Percentiles rank a stretch among this genome's conserved stretches.
Conservation (phyloP, 2,329 filamentous ascomycete species). For the Aspergillus brasiliensis region DNA sequence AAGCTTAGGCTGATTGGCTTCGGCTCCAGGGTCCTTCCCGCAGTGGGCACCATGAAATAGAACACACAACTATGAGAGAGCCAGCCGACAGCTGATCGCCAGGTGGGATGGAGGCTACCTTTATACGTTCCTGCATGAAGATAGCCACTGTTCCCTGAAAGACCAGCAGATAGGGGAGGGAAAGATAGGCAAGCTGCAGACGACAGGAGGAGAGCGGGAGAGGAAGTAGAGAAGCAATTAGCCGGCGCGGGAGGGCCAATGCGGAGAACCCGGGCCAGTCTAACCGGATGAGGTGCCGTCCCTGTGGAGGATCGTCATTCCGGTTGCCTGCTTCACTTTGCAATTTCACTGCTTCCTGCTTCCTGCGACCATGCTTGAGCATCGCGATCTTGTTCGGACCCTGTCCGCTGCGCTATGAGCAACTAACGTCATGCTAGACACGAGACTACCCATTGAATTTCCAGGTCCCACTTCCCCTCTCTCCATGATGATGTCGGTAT, state of each 20-base stretch:
- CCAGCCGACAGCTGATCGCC: neutral
- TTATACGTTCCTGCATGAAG: neutral
- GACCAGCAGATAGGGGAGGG: neutral
- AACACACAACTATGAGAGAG: neutral
- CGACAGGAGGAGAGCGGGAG: neutral
- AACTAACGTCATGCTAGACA: neutral
- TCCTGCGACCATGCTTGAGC: neutral
- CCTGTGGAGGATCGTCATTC: conserved; percentile 11
- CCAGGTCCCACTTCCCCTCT: neutral
- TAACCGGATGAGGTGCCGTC: conserved; percentile 1
- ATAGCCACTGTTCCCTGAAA: neutral
- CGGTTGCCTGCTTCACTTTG: neutral
- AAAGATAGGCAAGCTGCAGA: neutral
- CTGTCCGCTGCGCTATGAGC: neutral
- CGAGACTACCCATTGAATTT: neutral
- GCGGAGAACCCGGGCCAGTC: conserved; percentile 6
- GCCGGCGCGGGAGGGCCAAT: neutral
- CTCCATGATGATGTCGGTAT: neutral
- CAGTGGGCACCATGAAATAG: neutral
- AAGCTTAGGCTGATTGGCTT: conserved; percentile 9
- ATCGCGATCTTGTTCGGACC: neutral
- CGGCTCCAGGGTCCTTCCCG: conserved; percentile 3
- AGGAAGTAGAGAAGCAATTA: neutral
- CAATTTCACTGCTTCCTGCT: neutral
- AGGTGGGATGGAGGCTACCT: neutral